These are phyloP conservation scores for Macrophomina pseudophaseolina DNA, from an alignment of 2,329 filamentous ascomycete genomes.

Conservation along the genomic window DNA sequence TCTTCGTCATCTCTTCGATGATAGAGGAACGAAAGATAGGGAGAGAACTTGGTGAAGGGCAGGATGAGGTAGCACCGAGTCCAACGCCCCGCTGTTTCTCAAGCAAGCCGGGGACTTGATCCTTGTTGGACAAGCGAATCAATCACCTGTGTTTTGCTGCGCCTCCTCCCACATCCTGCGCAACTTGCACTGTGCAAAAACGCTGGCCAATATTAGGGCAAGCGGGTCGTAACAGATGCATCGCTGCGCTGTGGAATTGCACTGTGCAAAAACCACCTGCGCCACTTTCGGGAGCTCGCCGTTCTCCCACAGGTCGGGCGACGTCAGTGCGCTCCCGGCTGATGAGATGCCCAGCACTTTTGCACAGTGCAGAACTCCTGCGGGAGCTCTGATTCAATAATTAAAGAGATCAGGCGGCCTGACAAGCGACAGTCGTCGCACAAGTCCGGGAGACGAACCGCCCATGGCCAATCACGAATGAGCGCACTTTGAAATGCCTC, in stretches of 20 bases:
- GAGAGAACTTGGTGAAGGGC: neutral
- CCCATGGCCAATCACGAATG: too few species aligned
- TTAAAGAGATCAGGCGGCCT: neutral
- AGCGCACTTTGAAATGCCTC: too few species aligned
- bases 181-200: constrained; percentile 7
- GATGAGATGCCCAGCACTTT: neutral
- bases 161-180: neutral
- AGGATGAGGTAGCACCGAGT: neutral
- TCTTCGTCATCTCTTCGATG: constrained; percentile 10
- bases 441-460: too few species aligned
- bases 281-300: neutral
- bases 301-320: neutral
- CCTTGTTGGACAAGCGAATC: neutral
- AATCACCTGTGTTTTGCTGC: neutral
- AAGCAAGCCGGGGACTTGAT: neutral
- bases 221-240: neutral
- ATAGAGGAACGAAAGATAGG: neutral
- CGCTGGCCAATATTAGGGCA: neutral
- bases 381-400: neutral
- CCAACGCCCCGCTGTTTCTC: neutral
- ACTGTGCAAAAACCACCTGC: constrained; percentile 11
- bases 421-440: too few species aligned
- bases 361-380: neutral
- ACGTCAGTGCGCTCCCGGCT: neutral
- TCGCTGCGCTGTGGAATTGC: neutral